These are phyloP conservation scores for Penicillium verhagenii DNA, from an alignment of 495 filamentous ascomycete genomes.

Conservation along the genomic window DNA sequence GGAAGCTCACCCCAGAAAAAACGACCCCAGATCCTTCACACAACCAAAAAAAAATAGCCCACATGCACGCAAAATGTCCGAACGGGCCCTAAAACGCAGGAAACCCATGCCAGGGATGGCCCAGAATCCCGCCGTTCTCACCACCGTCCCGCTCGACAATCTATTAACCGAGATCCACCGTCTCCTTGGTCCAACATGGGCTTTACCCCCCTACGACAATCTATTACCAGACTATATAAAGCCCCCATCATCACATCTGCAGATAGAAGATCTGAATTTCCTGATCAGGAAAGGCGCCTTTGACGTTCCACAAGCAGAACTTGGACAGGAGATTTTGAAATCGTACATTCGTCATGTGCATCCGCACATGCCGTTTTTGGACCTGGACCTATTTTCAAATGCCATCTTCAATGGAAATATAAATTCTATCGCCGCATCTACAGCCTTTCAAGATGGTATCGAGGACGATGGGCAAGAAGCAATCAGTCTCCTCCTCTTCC, in stretches of 20 bases:
- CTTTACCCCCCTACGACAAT: conserved; percentile 4
- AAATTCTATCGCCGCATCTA: too few species aligned
- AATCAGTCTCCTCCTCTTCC: conserved; percentile 67
- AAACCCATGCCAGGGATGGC: conserved; percentile 7
- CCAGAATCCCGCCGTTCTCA: conserved; percentile 6
- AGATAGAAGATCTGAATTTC: conserved; percentile 8
- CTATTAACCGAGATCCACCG: conserved; percentile 12
- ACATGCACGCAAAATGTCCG: conserved; percentile 2
- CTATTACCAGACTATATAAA: conserved; percentile 8
- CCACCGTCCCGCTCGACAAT: conserved; percentile 10
- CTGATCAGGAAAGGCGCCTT: conserved; percentile 9
- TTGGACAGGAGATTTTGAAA: conserved; percentile 7
- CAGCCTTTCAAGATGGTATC: too few species aligned
- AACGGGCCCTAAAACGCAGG: conserved; percentile 1
- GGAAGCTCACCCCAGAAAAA: too few species aligned
- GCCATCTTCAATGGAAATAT: conserved; percentile 45
- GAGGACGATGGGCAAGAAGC: conserved; percentile 44
- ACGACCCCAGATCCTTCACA: not conserved
- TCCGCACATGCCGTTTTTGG: conserved; percentile 72
- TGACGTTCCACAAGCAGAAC: not conserved
- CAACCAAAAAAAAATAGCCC: not conserved
- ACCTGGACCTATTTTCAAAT: conserved; percentile 60
- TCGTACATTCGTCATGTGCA: conserved; percentile 48
- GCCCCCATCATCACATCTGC: not conserved
- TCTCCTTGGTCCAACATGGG: conserved; percentile 12